Conservation (phyloP, 2,329 filamentous ascomycete species). For the Colletotrichum lini region DNA sequence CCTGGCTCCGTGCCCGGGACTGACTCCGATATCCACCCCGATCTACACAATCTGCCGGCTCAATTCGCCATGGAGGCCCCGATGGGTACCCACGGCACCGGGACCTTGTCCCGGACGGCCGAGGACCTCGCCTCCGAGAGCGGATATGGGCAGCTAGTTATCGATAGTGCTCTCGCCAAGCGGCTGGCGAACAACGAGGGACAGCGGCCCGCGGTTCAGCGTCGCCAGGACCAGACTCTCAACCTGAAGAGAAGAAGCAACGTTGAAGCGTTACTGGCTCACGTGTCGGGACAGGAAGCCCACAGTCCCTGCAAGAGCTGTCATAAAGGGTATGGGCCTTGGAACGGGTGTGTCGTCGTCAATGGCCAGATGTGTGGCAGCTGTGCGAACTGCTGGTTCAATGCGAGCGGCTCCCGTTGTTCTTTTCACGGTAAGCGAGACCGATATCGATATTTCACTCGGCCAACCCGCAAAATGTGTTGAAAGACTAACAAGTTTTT, state of each 20-base stretch:
- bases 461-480: neutral
- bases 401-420: constrained; percentile 71
- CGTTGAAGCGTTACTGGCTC: constrained; percentile 71
- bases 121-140: constrained; percentile 62
- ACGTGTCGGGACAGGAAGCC: constrained; percentile 67
- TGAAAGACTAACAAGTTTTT: constrained; percentile 8
- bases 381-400: constrained; percentile 76
- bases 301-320: constrained; percentile 71
- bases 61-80: constrained; percentile 45
- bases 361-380: constrained; percentile 73
- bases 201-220: constrained; percentile 65
- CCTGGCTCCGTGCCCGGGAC: constrained; percentile 40
- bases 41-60: constrained; percentile 46
- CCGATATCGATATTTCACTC: neutral
- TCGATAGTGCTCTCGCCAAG: constrained; percentile 70
- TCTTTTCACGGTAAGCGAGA: constrained; percentile 69
- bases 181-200: constrained; percentile 65
- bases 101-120: constrained; percentile 53
- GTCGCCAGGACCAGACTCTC: constrained; percentile 67
- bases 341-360: constrained; percentile 71
- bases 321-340: constrained; percentile 72
- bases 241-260: constrained; percentile 72
- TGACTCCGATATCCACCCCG: constrained; percentile 46
- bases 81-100: constrained; percentile 38
- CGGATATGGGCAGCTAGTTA: constrained; percentile 62